Percentiles rank a stretch among this genome's conserved stretches.
Conservation (phyloP, 2,329 filamentous ascomycete genomes). For the Albophoma yamanashiensis region DNA sequence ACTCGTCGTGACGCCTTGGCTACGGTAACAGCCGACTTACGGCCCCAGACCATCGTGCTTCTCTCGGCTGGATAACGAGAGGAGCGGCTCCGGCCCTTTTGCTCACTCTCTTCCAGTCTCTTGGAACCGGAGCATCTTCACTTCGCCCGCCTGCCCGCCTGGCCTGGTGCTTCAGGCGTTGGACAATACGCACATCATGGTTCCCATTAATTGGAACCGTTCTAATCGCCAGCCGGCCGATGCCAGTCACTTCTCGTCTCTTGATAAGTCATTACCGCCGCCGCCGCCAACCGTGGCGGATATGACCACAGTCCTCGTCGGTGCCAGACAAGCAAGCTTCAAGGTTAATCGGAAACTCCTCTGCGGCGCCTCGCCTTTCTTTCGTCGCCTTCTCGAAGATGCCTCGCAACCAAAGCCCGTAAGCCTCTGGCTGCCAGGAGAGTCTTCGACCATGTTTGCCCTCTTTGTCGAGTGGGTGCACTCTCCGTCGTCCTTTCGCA, state of each 20-base stretch:
- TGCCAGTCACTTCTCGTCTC: not conserved
- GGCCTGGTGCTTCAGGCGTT: not conserved
- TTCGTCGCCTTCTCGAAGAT: constrained; percentile 33
- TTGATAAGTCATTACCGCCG: constrained; percentile 12
- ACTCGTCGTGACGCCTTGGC: not conserved
- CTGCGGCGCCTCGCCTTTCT: constrained; percentile 35
- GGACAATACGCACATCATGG: not conserved
- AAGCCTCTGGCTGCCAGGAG: constrained; percentile 30
- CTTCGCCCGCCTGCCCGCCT: not conserved
- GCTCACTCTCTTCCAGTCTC: not conserved
- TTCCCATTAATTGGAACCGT: not conserved
- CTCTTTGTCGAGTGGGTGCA: constrained; percentile 44
- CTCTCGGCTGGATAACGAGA: not conserved
- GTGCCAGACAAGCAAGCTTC: constrained; percentile 29
- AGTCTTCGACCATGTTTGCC: constrained; percentile 40
- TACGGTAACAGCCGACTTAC: not conserved
- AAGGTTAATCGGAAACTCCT: constrained; percentile 33
- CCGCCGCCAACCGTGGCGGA: constrained; percentile 11
- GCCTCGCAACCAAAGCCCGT: constrained; percentile 15
- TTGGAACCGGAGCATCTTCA: not conserved
- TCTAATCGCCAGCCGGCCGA: not conserved
- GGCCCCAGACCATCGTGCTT: not conserved
- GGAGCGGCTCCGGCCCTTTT: not conserved
- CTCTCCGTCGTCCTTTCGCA: constrained; percentile 28
- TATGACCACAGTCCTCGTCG: constrained; percentile 28